Evolutionary conservation across 345 rosid species (phyloP).

Genomic region (Eucalyptus paniculata): DNA sequence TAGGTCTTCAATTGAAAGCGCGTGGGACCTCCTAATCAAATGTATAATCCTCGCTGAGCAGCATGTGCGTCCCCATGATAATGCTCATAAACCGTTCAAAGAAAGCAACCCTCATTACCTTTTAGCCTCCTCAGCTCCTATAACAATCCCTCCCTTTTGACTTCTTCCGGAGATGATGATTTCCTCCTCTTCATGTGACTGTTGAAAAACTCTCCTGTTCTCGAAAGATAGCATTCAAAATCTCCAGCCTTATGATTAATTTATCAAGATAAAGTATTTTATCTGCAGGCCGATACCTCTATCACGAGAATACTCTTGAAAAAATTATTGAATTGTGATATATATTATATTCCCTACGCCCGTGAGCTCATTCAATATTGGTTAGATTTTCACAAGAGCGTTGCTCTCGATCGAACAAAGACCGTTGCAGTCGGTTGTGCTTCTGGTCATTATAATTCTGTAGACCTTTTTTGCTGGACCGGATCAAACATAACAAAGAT

Average conservation of each 20-base stretch:
- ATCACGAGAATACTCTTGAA: neutral
- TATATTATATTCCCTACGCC: neutral
- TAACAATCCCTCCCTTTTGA: neutral
- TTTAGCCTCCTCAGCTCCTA: neutral
- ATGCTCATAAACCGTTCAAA: neutral
- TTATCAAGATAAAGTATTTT: neutral
- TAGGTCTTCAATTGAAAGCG: neutral
- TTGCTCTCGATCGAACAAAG: neutral
- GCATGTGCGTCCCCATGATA: constrained; percentile 7
- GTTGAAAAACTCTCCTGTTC: neutral
- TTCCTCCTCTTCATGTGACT: neutral
- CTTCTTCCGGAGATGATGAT: neutral
- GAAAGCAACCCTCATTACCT: neutral
- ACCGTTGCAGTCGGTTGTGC: neutral
- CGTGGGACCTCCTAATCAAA: neutral
- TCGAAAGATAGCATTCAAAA: neutral
- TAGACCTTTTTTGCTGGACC: neutral
- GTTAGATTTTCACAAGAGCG: neutral
- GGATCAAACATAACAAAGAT: neutral
- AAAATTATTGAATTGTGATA: neutral
- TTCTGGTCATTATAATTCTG: neutral
- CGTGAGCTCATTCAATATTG: neutral
- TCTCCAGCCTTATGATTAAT: neutral
- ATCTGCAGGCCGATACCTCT: neutral
- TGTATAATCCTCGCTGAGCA: neutral